Conservation (phyloP, 83 land plant genomes). For the Larix sibirica region DNA sequence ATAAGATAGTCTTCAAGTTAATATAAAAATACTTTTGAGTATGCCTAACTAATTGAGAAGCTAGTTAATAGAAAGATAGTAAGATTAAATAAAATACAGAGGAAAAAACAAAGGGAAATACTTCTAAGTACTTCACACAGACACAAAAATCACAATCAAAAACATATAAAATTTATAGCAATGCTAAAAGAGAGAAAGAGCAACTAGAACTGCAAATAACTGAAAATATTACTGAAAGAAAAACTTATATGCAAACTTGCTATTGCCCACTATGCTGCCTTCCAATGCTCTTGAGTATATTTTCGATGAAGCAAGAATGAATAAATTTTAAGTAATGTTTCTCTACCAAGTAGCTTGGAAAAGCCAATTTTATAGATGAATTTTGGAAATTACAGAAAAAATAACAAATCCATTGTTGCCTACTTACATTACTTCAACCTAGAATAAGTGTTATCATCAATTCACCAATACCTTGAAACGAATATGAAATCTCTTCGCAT, state of each 20-base stretch:
- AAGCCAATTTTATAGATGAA: background rate
- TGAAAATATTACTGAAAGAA: background rate
- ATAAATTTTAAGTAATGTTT: background rate
- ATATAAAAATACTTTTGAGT: too few relatives aligned
- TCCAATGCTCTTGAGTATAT: conserved; percentile 70
- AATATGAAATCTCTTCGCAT: background rate
- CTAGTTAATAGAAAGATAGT: too few relatives aligned
- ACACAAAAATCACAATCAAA: too few relatives aligned
- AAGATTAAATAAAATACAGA: too few relatives aligned
- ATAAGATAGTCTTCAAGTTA: too few relatives aligned
- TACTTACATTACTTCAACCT: conserved; percentile 93
- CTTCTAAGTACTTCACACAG: too few relatives aligned
- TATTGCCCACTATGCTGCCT: conserved; percentile 89
- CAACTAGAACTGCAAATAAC: background rate
- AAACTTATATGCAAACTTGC: conserved; percentile 68
- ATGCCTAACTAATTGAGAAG: too few relatives aligned
- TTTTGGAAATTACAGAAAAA: background rate
- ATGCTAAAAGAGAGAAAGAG: background rate
- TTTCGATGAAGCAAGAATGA: conserved; percentile 38
- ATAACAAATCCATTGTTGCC: background rate
- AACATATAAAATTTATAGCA: background rate
- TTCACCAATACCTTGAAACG: conserved; percentile 87
- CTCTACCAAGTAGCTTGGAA: background rate
- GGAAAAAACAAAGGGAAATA: too few relatives aligned
- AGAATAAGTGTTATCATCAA: conserved; percentile 84